phyloP scores from a whole-genome alignment of 129 eudicot species.

The Ambrosia artemisiifolia region DNA sequence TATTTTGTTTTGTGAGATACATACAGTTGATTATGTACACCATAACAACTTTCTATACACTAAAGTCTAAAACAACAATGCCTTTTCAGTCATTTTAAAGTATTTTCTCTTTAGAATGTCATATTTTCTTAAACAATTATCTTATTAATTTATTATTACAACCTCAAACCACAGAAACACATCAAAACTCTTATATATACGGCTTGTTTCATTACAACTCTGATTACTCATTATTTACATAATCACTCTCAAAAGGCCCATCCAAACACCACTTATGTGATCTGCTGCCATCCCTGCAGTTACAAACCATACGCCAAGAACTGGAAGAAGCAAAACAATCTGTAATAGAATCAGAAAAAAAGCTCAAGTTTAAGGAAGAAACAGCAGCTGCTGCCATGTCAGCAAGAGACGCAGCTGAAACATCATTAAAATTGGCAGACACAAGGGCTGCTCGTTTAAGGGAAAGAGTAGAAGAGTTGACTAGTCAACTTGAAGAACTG shows the following conservation, averaged over 20 bases:
- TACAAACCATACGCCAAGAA: slow-evolving; percentile 62
- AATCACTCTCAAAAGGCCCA: background rate
- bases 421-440: slow-evolving; percentile 82
- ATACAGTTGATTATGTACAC: too few species aligned
- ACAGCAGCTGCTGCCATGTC: slow-evolving; percentile 97
- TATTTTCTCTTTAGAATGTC: too few species aligned
- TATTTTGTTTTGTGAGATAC: background rate
- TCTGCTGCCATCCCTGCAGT: slow-evolving; percentile 40
- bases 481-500: slow-evolving; percentile 67
- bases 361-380: slow-evolving; percentile 91
- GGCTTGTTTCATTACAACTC: background rate
- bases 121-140: too few species aligned
- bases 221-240: background rate
- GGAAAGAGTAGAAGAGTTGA: slow-evolving; percentile 81
- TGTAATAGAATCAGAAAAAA: slow-evolving; percentile 62
- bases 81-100: too few species aligned
- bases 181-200: background rate
- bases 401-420: slow-evolving; percentile 94
- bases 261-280: background rate
- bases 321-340: slow-evolving; percentile 83
- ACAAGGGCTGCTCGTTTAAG: slow-evolving; percentile 70
- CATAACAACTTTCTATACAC: too few species aligned
- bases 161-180: background rate
- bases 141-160: background rate
- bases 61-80: too few species aligned